Percentiles rank a stretch among this genome's conserved stretches.
phyloP scores from a whole-genome alignment of 345 rosid species.

The Euphorbia tirucalli region DNA sequence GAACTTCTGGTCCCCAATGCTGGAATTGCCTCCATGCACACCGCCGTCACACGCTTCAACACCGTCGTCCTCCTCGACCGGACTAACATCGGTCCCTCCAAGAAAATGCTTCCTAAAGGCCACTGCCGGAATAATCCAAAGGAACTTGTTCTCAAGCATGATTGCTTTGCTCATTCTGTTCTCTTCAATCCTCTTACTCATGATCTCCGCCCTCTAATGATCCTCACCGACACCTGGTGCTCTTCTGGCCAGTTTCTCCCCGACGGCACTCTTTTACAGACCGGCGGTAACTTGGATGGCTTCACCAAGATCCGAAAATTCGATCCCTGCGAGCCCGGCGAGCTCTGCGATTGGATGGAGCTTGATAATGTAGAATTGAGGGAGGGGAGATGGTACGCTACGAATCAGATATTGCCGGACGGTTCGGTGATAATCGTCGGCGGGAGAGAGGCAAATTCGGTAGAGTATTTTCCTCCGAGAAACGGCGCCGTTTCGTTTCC shows the following conservation, averaged over 20 bases:
- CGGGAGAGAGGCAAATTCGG: slow-evolving; percentile 56
- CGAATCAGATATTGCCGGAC: slow-evolving; percentile 76
- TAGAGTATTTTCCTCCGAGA: slow-evolving; percentile 30
- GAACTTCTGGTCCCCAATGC: slow-evolving; percentile 64
- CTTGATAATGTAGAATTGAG: slow-evolving; percentile 22
- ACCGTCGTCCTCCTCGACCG: slow-evolving; percentile 84
- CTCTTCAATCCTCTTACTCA: slow-evolving; percentile 22
- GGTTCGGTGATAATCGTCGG: slow-evolving; percentile 70
- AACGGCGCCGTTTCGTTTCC: slow-evolving; percentile 62
- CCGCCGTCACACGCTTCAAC: slow-evolving; percentile 93
- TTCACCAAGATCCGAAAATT: slow-evolving; percentile 29
- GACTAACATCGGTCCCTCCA: slow-evolving; percentile 79
- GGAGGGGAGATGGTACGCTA: slow-evolving; percentile 69
- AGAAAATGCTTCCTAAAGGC: slow-evolving; percentile 48
- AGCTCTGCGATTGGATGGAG: slow-evolving; percentile 29
- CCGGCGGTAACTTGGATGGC: slow-evolving; percentile 32
- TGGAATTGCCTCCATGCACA: slow-evolving; percentile 94
- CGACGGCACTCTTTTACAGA: slow-evolving; percentile 25
- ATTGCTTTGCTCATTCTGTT: slow-evolving; percentile 63
- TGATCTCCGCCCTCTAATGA: slow-evolving; percentile 20
- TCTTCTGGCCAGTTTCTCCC: slow-evolving; percentile 34
- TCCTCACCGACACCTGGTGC: slow-evolving; percentile 39
- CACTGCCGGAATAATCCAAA: slow-evolving; percentile 57
- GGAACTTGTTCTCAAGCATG: slow-evolving; percentile 53
- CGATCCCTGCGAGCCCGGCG: slow-evolving; percentile 22